Conservation (phyloP, 257 asterid genomes). For the Phtheirospermum japonicum region DNA sequence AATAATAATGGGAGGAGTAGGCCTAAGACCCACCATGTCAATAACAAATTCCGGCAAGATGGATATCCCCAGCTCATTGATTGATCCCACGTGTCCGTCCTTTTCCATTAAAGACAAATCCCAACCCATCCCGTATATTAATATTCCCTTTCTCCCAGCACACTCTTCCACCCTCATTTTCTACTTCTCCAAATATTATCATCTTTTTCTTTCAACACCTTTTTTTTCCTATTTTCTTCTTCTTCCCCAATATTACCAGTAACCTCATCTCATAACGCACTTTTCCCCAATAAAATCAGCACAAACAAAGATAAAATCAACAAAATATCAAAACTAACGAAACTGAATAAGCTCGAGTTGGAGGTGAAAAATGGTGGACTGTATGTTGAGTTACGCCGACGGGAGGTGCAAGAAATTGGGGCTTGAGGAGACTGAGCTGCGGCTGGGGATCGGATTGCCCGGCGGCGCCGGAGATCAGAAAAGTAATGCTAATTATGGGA, state of each 20-base stretch:
- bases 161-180: conserved; percentile 27
- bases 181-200: conserved; percentile 20
- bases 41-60: conserved; percentile 40
- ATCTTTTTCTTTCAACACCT: not conserved
- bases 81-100: conserved; percentile 42
- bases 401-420: conserved; percentile 22
- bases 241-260: not conserved
- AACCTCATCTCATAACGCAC: not conserved
- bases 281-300: too few species aligned
- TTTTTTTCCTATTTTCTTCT: not conserved
- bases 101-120: conserved; percentile 24
- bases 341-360: not conserved
- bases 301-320: not conserved
- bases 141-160: conserved; percentile 33
- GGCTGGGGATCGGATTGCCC: conserved; percentile 68
- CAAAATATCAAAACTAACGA: not conserved
- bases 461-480: conserved; percentile 43
- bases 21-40: conserved; percentile 30
- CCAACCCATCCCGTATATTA: conserved; percentile 24
- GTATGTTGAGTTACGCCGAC: conserved; percentile 10
- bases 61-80: conserved; percentile 33
- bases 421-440: conserved; percentile 52
- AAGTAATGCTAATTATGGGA: conserved; percentile 38
- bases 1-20: conserved; percentile 28
- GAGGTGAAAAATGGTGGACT: conserved; percentile 35